Evolutionary conservation across 1,284 basidiomycete species (phyloP).

Genomic region (Cryptococcus sp.): DNA sequence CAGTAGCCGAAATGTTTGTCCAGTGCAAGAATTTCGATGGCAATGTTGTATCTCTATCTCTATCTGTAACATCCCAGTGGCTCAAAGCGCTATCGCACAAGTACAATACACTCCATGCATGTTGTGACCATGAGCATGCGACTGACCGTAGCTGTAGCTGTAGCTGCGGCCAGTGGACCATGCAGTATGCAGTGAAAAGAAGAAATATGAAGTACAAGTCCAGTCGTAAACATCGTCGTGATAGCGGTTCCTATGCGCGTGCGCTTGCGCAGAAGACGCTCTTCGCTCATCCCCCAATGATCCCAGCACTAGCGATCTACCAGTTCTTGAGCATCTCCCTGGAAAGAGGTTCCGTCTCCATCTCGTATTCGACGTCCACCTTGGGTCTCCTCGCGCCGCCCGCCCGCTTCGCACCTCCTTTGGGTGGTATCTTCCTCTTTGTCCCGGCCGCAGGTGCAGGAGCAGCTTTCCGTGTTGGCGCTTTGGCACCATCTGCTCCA

Average conservation of each 20-base stretch:
- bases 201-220: not conserved
- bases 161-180: too few relatives aligned
- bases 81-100: not conserved
- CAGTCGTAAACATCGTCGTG: slow-evolving; percentile 6
- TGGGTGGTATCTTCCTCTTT: slow-evolving; percentile 49
- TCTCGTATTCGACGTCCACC: slow-evolving; percentile 94
- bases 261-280: not conserved
- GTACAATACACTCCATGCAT: slow-evolving; percentile 8
- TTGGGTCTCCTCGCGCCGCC: slow-evolving; percentile 65
- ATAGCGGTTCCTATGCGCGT: not conserved
- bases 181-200: too few relatives aligned
- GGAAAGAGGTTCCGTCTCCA: slow-evolving; percentile 73
- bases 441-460: slow-evolving; percentile 29
- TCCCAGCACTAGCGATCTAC: slow-evolving; percentile 30
- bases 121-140: slow-evolving; percentile 4
- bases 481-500: slow-evolving; percentile 51
- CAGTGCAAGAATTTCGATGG: too few relatives aligned
- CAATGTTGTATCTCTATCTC: too few relatives aligned
- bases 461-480: slow-evolving; percentile 7
- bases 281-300: not conserved
- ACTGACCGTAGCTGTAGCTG: too few relatives aligned
- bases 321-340: slow-evolving; percentile 56
- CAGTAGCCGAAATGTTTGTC: too few relatives aligned
- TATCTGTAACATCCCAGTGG: too few relatives aligned
- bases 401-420: slow-evolving; percentile 58